Base-by-base conservation (phyloP, 192 early-diverging fungal species). In the Gryganskiella cystojenkinii region DNA sequence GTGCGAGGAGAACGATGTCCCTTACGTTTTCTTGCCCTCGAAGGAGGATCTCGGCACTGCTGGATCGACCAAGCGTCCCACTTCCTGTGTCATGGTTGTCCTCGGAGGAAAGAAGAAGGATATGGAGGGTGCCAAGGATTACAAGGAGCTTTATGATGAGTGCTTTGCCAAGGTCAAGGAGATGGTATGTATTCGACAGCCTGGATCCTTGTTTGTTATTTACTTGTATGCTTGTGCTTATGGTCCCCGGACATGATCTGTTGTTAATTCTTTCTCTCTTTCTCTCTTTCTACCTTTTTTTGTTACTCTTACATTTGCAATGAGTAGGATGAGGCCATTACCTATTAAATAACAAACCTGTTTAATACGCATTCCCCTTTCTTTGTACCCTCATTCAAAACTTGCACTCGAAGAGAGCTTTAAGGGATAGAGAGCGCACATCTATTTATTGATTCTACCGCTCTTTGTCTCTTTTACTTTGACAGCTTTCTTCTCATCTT, bases 1-100 rank as follows among this genome's bases (percentile, higher is more conserved):
- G 37, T 99, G 98, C 87, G 98, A 99, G 82, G 98, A 99, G 66
- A 83, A 90, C 79, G 84, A 92, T 70, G 94, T 99, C 31, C 96
- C 96, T 30, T 99, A 98, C 67, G 84, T 96, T 56, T 99, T 95
- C 83, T 90, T 98, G n/a, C 92, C 95, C 7, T 95, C 95, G 27
- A 96, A 95, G 87, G 93, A 94, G 82, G 95, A 98, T 65, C 92
- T 99, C 11, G 98, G 98, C 61, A 90, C 90, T 33, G 92, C 96
- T 31, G 91, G 92, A 78, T 85, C 93, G 25, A 98, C 98, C 24
- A 98, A 98, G 88, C 92, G 98, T 70, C 96, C 98, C 22, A 98
- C 96, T 2, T 92, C 90, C 56, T 91, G 89, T 68, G 83, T 98
- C 46, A 95, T 99, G 94, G 80, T 98, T 64, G 92, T 97, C 14